Evolutionary conservation across 768 basidiomycete species (phyloP).

Genomic region (Podaxis rugospora): DNA sequence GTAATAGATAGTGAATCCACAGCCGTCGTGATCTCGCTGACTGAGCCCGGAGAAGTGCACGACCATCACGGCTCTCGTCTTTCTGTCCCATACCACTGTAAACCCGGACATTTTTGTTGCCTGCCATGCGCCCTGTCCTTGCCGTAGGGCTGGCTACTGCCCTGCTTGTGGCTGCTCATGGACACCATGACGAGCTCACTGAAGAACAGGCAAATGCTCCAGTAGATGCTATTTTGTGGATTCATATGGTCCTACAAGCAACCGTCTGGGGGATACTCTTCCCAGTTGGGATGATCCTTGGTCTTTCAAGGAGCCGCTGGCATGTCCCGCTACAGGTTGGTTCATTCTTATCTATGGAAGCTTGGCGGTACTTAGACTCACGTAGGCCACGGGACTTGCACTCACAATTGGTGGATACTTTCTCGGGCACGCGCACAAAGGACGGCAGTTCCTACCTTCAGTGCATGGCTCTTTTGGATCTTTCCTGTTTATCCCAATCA

Average conservation of each 20-base stretch:
- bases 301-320: slow-evolving; percentile 76
- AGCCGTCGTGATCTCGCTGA: too few relatives aligned
- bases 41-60: too few relatives aligned
- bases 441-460: slow-evolving; percentile 70
- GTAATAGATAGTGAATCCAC: too few relatives aligned
- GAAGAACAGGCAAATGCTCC: slow-evolving; percentile 64
- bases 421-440: slow-evolving; percentile 84
- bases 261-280: slow-evolving; percentile 84
- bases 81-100: not conserved
- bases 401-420: slow-evolving; percentile 71
- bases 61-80: not conserved
- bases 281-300: slow-evolving; percentile 78
- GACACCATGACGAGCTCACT: slow-evolving; percentile 56
- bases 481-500: slow-evolving; percentile 61
- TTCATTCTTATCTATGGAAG: not conserved
- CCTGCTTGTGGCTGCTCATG: slow-evolving; percentile 40
- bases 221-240: slow-evolving; percentile 74
- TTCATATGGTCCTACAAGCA: slow-evolving; percentile 79
- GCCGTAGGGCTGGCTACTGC: slow-evolving; percentile 2
- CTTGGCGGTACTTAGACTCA: not conserved
- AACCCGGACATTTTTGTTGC: not conserved
- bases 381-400: slow-evolving; percentile 59
- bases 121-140: slow-evolving; percentile 1
- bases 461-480: slow-evolving; percentile 70
- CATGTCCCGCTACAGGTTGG: slow-evolving; percentile 85